Evolutionary conservation across 2,329 filamentous ascomycete species (phyloP).

Genomic region (Botryosphaeria agaves): DNA sequence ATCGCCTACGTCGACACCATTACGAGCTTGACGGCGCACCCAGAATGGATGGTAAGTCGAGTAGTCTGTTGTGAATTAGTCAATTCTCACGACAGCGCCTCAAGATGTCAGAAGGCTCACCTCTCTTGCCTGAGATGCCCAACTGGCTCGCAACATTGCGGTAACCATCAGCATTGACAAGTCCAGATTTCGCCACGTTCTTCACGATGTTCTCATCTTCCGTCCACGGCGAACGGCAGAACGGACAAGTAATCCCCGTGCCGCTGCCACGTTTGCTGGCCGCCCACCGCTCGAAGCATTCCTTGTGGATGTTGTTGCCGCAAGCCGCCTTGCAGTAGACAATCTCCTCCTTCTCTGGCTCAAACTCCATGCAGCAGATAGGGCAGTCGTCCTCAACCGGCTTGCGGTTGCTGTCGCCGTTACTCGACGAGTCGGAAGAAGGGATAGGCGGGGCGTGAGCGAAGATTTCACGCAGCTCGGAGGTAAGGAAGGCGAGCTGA

Average conservation of each 20-base stretch:
- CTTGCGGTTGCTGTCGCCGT: slow-evolving; percentile 34
- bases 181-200: slow-evolving; percentile 5
- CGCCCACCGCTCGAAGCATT: slow-evolving; percentile 38
- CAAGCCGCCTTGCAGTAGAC: slow-evolving; percentile 43
- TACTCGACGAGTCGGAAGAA: slow-evolving; percentile 16
- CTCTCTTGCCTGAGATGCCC: slow-evolving; percentile 9
- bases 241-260: slow-evolving; percentile 13
- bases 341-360: slow-evolving; percentile 26
- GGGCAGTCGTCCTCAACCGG: slow-evolving; percentile 44
- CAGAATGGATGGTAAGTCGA: slow-evolving; percentile 13
- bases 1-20: too few species aligned
- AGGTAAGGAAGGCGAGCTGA: slow-evolving; percentile 40
- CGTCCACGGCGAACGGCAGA: slow-evolving; percentile 13
- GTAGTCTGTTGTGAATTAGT: slow-evolving; percentile 7
- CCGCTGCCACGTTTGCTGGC: slow-evolving; percentile 6
- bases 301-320: slow-evolving; percentile 44
- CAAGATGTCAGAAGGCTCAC: background rate
- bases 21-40: slow-evolving; percentile 3
- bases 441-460: slow-evolving; percentile 32
- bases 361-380: slow-evolving; percentile 42
- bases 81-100: background rate
- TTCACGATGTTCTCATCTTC: slow-evolving; percentile 6
- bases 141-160: slow-evolving; percentile 14
- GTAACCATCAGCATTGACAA: slow-evolving; percentile 13
- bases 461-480: slow-evolving; percentile 40